Percentiles rank a stretch among this genome's conserved stretches.
These are phyloP conservation scores for Saitoella complicata DNA, from an alignment of 805 yeast genomes.

Conservation along the genomic window DNA sequence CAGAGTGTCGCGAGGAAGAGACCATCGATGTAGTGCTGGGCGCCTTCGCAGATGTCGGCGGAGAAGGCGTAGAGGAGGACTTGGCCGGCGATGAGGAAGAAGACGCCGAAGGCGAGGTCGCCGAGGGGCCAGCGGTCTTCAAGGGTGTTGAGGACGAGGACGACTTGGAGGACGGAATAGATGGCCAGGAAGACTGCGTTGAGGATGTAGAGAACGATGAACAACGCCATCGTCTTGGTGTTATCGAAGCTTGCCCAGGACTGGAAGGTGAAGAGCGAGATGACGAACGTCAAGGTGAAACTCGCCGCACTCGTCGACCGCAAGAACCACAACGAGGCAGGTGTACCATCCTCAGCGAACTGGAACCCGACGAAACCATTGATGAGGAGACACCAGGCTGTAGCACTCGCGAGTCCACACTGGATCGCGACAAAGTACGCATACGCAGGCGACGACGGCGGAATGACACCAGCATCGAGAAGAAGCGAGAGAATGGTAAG, in stretches of 20 bases:
- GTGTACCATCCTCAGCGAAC: conserved; percentile 89
- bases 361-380: conserved; percentile 76
- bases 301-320: conserved; percentile 37
- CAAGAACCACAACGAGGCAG: conserved; percentile 40
- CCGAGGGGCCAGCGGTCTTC: conserved; percentile 82
- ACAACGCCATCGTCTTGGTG: conserved; percentile 48
- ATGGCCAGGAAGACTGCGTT: conserved; percentile 50
- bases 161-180: conserved; percentile 51
- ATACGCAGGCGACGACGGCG: conserved; percentile 62
- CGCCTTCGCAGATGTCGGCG: conserved; percentile 43
- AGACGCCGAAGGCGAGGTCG: conserved; percentile 50
- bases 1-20: conserved; percentile 68
- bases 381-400: conserved; percentile 50
- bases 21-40: conserved; percentile 83
- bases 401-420: conserved; percentile 53
- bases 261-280: conserved; percentile 58
- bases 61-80: conserved; percentile 57
- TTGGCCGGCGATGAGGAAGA: conserved; percentile 73
- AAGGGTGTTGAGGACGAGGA: conserved; percentile 50
- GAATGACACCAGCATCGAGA: conserved; percentile 84
- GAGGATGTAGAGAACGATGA: conserved; percentile 50
- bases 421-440: conserved; percentile 76
- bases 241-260: conserved; percentile 33
- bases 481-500: conserved; percentile 51
- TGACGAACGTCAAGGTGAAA: conserved; percentile 49